These are phyloP conservation scores for Globisporangium uncinulatum DNA, from an alignment of 352 stramenopile species.

Conservation along the genomic window DNA sequence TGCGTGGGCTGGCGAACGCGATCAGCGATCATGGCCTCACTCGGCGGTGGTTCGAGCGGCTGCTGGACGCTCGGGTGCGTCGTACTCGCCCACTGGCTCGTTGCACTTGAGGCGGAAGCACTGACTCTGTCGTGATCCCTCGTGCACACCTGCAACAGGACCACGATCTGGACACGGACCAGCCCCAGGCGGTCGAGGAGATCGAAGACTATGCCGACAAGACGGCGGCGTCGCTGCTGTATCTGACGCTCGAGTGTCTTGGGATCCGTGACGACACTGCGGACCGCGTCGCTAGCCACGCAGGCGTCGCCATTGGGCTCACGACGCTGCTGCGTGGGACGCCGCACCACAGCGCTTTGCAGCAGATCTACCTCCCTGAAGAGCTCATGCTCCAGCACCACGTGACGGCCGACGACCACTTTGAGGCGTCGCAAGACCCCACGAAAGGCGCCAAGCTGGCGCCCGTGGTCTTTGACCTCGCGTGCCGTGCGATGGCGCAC, in stretches of 20 bases:
- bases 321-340: conserved; percentile 79
- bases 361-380: conserved; percentile 78
- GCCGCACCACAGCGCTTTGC: conserved; percentile 50
- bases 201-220: conserved; percentile 86
- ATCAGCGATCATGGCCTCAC: conserved; percentile 78
- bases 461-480: conserved; percentile 86
- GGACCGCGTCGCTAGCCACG: conserved; percentile 79
- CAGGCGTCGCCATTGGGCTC: conserved; percentile 81
- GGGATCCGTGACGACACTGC: conserved; percentile 64
- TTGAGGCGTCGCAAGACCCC: conserved; percentile 50
- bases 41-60: conserved; percentile 87
- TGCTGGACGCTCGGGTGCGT: conserved; percentile 80
- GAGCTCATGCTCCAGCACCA: conserved; percentile 76
- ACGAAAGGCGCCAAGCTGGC: conserved; percentile 60
- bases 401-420: conserved; percentile 47
- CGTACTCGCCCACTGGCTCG: not conserved
- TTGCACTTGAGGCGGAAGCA: not conserved
- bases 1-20: conserved; percentile 56
- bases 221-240: conserved; percentile 86
- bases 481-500: conserved; percentile 78
- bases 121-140: not conserved
- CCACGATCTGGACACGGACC: conserved; percentile 78
- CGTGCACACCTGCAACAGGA: conserved; percentile 24
- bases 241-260: conserved; percentile 86
- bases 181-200: conserved; percentile 60